These are phyloP conservation scores for Bolboschoenus planiculmis DNA, from an alignment of 176 grass and related monocot species.

Conservation along the genomic window DNA sequence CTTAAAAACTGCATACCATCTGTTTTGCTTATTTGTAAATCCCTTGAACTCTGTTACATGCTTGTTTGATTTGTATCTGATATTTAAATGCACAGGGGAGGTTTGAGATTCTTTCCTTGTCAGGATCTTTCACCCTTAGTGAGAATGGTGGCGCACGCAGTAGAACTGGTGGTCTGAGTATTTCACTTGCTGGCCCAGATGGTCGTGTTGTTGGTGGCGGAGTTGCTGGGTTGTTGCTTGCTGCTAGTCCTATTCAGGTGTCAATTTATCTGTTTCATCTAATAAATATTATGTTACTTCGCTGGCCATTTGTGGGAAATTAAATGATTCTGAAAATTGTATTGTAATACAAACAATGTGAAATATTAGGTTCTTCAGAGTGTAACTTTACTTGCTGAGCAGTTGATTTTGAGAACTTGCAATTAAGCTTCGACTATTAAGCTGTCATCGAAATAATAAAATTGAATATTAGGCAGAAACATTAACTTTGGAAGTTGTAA, in stretches of 20 bases:
- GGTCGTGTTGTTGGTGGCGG: constrained; percentile 79
- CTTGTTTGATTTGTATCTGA: not conserved
- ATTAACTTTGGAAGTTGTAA: no score
- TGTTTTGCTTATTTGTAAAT: not conserved
- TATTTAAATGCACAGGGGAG: constrained; percentile 40
- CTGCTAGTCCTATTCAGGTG: constrained; percentile 96
- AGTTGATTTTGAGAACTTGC: not conserved
- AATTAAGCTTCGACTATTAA: no score
- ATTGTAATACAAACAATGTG: not conserved
- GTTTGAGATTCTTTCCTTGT: constrained; percentile 89
- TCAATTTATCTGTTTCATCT: constrained; percentile 7
- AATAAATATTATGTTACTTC: not conserved
- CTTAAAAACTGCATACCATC: not conserved
- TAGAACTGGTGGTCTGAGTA: constrained; percentile 80
- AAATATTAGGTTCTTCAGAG: not conserved
- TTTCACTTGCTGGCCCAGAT: constrained; percentile 83
- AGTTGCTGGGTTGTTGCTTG: constrained; percentile 70
- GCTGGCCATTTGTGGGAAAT: not conserved
- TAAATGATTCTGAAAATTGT: not conserved
- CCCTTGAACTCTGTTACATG: not conserved
- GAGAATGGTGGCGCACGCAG: constrained; percentile 49
- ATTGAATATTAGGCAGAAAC: no score
- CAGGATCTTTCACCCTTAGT: constrained; percentile 78
- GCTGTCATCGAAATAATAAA: no score
- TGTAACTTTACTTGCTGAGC: not conserved